Base-by-base conservation (phyloP, 768 basidiomycete genomes). In the Lentinula boryana region DNA sequence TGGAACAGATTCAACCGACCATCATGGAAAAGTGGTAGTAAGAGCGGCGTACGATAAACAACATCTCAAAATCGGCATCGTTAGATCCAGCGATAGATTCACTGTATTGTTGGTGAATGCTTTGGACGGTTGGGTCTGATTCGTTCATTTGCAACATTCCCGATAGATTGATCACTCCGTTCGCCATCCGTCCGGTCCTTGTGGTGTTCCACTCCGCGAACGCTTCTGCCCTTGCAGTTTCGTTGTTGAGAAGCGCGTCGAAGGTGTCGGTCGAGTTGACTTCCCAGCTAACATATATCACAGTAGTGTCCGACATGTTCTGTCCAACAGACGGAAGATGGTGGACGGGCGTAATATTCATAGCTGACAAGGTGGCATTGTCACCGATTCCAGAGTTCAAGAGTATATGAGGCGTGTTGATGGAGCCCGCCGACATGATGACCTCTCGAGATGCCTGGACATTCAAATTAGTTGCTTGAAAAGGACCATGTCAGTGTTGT, bases 11-110 rank as follows among this genome's bases (percentile, higher is more conserved):
- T 18, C n/a, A 48, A 16, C 50, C 27, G 1, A 13, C 35, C 5
- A 49, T 36, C 21, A 15, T 41, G 10, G 7, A 40, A 5, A 8
- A 32, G 56, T 23, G 31, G 23, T 33, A 3, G 16, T 53, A 16
- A 32, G 43, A 35, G 50, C 12, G n/a, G 67, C 71, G 0, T 56
- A 76, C 74, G 10, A 64, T 61, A 32, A 73, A 61, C 27, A 66
- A 63, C n/a, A 73, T 41, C 56, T 76, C 75, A 46, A 73, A 71
- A 51, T 76, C 73, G 10, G 74, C 71, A 1, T 72, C 66, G n/a
- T 65, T 62, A 2, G 68, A 67, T 0, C 76, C 76, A 1, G 74
- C 67, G 2, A 74, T 64, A 10, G 74, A 71, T 58, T 76, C 72
- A 3, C 62, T 48, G 27, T 32, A 53, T 36, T 53, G 27, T 18